Conservation (phyloP, 2,329 filamentous ascomycete genomes). For the Pleoardoris graminearum region DNA sequence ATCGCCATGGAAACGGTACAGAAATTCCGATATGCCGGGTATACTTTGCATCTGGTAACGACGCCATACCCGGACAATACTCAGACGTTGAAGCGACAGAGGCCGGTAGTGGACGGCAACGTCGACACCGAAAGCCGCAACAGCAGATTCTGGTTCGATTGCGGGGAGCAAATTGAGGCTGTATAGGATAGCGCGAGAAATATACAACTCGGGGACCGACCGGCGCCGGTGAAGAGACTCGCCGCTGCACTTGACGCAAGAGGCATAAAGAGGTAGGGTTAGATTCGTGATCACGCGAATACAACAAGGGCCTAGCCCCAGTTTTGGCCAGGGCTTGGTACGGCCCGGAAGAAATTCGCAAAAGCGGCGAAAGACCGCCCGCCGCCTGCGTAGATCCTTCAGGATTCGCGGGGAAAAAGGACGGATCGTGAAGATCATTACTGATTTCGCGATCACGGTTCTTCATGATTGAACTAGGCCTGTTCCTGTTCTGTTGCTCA, state of each 20-base stretch:
- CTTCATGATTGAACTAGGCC: slow-evolving; percentile 17
- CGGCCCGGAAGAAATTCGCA: slow-evolving; percentile 23
- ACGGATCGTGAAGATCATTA: slow-evolving; percentile 28
- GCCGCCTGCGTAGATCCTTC: slow-evolving; percentile 10
- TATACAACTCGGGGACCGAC: slow-evolving; percentile 12
- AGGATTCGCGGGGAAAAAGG: slow-evolving; percentile 15
- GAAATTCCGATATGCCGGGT: not conserved
- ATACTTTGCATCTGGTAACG: not conserved
- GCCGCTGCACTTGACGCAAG: slow-evolving; percentile 21
- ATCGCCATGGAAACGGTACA: not conserved
- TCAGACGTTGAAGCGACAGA: slow-evolving; percentile 13
- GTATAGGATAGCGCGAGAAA: slow-evolving; percentile 16
- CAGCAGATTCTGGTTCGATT: slow-evolving; percentile 17
- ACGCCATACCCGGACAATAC: not conserved
- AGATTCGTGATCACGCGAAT: slow-evolving; percentile 36
- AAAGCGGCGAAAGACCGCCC: slow-evolving; percentile 19
- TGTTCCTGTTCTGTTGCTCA: slow-evolving; percentile 19
- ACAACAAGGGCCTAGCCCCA: slow-evolving; percentile 23
- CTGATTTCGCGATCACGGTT: slow-evolving; percentile 23
- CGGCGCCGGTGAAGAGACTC: slow-evolving; percentile 18
- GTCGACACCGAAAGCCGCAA: slow-evolving; percentile 13
- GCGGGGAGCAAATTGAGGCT: slow-evolving; percentile 23
- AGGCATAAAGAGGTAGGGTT: slow-evolving; percentile 33
- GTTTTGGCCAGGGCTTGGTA: slow-evolving; percentile 18
- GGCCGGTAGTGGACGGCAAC: slow-evolving; percentile 24